Conservation (phyloP, 805 yeast species). For the Saturnispora silvae region DNA sequence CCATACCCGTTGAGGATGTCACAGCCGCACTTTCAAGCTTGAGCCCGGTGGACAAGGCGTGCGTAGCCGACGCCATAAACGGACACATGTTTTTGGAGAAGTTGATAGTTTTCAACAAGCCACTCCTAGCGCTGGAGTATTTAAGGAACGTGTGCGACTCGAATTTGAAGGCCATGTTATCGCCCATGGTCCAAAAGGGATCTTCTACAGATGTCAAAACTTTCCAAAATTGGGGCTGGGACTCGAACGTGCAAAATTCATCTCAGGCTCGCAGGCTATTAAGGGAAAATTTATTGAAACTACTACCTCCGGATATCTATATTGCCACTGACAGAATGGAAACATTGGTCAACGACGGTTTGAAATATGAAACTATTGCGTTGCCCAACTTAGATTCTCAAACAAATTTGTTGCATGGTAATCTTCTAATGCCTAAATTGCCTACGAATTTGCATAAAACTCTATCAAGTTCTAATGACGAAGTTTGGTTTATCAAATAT, state of each 20-base stretch:
- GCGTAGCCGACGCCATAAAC: slow-evolving; percentile 2
- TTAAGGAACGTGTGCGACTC: background rate
- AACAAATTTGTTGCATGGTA: slow-evolving; percentile 9
- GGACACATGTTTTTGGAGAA: slow-evolving; percentile 8
- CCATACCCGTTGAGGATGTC: background rate
- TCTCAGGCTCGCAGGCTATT: slow-evolving; percentile 29
- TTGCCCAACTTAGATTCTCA: slow-evolving; percentile 18
- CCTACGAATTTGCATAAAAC: slow-evolving; percentile 40
- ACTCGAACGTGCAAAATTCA: background rate
- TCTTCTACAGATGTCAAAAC: background rate
- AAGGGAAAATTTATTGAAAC: slow-evolving; percentile 32
- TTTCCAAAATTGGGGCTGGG: slow-evolving; percentile 5
- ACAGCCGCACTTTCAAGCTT: background rate
- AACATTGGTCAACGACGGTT: slow-evolving; percentile 41
- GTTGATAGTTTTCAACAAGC: slow-evolving; percentile 3
- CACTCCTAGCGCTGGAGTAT: background rate
- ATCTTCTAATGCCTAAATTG: slow-evolving; percentile 7
- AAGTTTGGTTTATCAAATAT: slow-evolving; percentile 77
- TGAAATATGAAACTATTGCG: slow-evolving; percentile 31
- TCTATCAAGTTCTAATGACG: slow-evolving; percentile 48
- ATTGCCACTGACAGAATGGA: slow-evolving; percentile 42
- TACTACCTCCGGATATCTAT: slow-evolving; percentile 36
- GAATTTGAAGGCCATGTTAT: slow-evolving; percentile 1
- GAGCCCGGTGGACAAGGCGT: background rate
- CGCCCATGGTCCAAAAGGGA: slow-evolving; percentile 2